phyloP scores from a whole-genome alignment of 805 yeast genomes.

The Candida awuae region DNA sequence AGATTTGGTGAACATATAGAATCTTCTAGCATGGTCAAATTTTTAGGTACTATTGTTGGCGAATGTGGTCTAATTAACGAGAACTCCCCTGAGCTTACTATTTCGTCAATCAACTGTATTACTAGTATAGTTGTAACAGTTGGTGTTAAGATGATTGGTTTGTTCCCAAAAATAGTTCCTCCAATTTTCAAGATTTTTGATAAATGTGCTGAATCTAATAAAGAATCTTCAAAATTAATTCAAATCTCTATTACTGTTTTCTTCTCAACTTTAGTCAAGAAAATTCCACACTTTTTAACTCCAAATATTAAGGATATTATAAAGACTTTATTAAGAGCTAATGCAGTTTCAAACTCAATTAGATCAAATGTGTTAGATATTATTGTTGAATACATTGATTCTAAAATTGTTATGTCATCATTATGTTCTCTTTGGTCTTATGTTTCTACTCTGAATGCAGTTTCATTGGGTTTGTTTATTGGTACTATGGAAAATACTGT shows the following conservation, averaged over 20 bases:
- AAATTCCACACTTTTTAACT: slow-evolving; percentile 78
- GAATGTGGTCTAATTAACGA: slow-evolving; percentile 45
- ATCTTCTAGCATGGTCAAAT: slow-evolving; percentile 37
- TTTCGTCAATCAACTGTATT: slow-evolving; percentile 67
- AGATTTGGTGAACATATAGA: slow-evolving; percentile 52
- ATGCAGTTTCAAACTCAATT: slow-evolving; percentile 48
- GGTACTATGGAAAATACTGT: slow-evolving; percentile 58
- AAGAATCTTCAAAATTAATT: slow-evolving; percentile 33
- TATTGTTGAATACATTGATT: slow-evolving; percentile 60
- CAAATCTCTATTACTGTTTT: slow-evolving; percentile 68
- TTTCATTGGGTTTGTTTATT: slow-evolving; percentile 62
- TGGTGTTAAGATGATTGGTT: slow-evolving; percentile 82
- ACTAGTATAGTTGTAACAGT: slow-evolving; percentile 61
- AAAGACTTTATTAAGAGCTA: slow-evolving; percentile 47
- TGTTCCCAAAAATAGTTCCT: slow-evolving; percentile 77
- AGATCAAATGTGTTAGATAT: slow-evolving; percentile 56
- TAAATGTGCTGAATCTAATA: slow-evolving; percentile 25
- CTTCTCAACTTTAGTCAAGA: slow-evolving; percentile 65
- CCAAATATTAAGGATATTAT: slow-evolving; percentile 61
- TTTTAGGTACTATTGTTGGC: slow-evolving; percentile 43
- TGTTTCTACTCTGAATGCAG: slow-evolving; percentile 30
- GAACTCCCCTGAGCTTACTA: slow-evolving; percentile 47
- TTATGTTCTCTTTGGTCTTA: slow-evolving; percentile 57
- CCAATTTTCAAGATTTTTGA: slow-evolving; percentile 59
- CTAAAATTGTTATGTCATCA: slow-evolving; percentile 51